These are phyloP conservation scores for Collybia nuda DNA, from an alignment of 768 basidiomycete species.

Conservation along the genomic window DNA sequence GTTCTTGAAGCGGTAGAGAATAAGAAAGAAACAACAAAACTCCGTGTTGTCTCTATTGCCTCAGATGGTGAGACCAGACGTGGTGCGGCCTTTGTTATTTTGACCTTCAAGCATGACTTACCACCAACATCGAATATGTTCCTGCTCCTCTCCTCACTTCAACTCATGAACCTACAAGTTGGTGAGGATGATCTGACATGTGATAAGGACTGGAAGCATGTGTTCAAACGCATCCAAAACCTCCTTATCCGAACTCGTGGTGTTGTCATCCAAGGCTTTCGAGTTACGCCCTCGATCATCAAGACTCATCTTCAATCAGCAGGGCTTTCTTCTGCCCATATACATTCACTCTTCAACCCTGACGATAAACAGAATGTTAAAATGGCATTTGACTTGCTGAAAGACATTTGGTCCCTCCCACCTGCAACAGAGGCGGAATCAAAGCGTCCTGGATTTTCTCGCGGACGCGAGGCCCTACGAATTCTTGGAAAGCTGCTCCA, in stretches of 20 bases:
- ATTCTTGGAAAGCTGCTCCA: conserved; percentile 17
- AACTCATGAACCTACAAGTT: conserved; percentile 24
- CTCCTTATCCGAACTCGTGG: conserved; percentile 21
- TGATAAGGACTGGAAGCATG: conserved; percentile 31
- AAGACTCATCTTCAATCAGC: conserved; percentile 12
- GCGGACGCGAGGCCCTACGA: conserved; percentile 18
- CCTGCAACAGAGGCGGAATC: neutral
- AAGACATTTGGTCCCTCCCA: conserved; percentile 23
- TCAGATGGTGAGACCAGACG: conserved; percentile 28
- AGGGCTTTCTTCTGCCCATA: conserved; percentile 16
- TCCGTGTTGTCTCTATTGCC: conserved; percentile 19
- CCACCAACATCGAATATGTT: conserved; percentile 20
- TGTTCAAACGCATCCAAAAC: conserved; percentile 23
- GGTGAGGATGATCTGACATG: conserved; percentile 28
- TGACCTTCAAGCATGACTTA: conserved; percentile 20
- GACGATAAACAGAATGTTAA: conserved; percentile 32
- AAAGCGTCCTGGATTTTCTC: conserved; percentile 13
- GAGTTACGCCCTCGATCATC: conserved; percentile 2
- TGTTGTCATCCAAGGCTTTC: conserved; percentile 7
- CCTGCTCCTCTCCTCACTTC: conserved; percentile 14
- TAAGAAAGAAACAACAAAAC: neutral
- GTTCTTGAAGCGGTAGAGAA: conserved; percentile 7
- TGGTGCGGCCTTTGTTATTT: conserved; percentile 19
- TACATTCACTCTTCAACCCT: conserved; percentile 21
- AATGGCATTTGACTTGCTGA: conserved; percentile 21